Evolutionary conservation across 108 stramenopile species (phyloP).

Genomic region (Seminavis robusta): DNA sequence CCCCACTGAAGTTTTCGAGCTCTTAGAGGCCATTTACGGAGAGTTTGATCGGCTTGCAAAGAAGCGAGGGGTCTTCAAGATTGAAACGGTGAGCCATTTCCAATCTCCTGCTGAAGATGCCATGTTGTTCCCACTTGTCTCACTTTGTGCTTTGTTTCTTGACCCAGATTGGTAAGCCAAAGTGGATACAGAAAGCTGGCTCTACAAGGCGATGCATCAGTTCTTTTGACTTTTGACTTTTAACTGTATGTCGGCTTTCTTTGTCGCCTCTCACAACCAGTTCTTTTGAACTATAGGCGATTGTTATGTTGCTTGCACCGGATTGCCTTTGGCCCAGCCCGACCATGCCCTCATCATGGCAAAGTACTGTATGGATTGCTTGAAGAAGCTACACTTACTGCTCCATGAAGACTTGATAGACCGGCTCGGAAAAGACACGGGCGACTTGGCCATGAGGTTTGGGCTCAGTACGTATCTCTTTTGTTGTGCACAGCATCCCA

Average conservation of each 20-base stretch:
- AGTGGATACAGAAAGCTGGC: no score
- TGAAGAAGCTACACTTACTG: constrained; percentile 19
- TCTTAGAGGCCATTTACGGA: constrained; percentile 38
- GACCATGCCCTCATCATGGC: constrained; percentile 47
- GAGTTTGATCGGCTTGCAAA: constrained; percentile 44
- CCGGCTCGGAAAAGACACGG: constrained; percentile 25
- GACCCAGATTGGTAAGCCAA: no score
- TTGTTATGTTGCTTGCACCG: constrained; percentile 51
- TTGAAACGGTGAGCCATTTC: constrained; percentile 27
- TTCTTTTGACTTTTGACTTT: neutral
- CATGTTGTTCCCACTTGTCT: no score
- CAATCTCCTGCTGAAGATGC: no score
- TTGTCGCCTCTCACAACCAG: neutral
- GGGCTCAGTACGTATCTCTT: no score
- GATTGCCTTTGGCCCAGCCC: constrained; percentile 10
- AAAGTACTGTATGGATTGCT: constrained; percentile 34
- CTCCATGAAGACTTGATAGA: constrained; percentile 13
- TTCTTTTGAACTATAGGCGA: constrained; percentile 32
- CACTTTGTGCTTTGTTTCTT: no score
- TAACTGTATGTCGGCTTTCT: neutral
- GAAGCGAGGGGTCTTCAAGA: constrained; percentile 37
- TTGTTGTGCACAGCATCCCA: no score
- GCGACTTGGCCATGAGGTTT: constrained; percentile 32
- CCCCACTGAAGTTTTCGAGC: constrained; percentile 37
- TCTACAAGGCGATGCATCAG: no score